Conservation (phyloP, 345 rosid genomes). For the Eucalyptus polyanthemos region DNA sequence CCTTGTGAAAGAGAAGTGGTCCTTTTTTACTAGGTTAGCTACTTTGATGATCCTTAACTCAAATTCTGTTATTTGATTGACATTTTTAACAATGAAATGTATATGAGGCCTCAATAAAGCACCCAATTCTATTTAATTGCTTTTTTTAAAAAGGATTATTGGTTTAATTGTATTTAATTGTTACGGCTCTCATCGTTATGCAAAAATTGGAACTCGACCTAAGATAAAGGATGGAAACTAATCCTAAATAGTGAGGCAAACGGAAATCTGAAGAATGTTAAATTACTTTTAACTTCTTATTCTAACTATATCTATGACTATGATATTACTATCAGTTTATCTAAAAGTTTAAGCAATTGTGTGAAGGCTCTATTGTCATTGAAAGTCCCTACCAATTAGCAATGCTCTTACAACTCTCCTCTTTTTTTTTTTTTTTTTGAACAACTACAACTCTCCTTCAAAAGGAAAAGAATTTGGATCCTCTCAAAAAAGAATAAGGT, state of each 20-base stretch:
- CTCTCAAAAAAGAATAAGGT: background rate
- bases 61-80: background rate
- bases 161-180: background rate
- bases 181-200: background rate
- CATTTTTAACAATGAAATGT: background rate
- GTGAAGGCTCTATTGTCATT: background rate
- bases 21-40: background rate
- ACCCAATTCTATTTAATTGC: background rate
- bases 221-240: background rate
- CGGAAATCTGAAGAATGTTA: background rate
- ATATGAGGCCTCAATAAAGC: background rate
- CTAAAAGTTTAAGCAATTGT: background rate
- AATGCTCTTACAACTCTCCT: background rate
- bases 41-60: background rate
- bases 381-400: background rate
- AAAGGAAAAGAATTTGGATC: background rate
- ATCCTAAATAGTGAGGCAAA: background rate
- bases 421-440: no score
- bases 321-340: background rate
- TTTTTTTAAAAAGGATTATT: background rate
- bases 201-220: background rate
- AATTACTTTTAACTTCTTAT: background rate
- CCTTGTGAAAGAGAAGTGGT: background rate
- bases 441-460: background rate
- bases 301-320: background rate